Base-by-base conservation (phyloP, 2,329 filamentous ascomycete species). In the Xenoacremonium recifei region DNA sequence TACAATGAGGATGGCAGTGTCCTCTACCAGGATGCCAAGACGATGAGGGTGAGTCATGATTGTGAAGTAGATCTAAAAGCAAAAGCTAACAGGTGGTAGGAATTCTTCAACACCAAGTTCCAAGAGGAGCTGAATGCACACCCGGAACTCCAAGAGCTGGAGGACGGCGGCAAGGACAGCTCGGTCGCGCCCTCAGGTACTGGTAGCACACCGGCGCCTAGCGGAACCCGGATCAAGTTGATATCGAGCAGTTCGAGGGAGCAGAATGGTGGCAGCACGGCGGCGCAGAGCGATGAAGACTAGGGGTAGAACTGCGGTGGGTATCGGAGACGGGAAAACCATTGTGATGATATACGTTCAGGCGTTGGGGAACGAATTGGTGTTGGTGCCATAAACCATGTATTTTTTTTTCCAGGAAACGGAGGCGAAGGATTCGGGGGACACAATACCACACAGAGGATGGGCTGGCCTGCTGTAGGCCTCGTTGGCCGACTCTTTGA, bases 1-100 rank as follows among this genome's bases (percentile, higher is more conserved):
- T 99, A 95, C 74, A 99, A 99, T 60, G 95, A 99, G 67, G 93
- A 97, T 61, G 87, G 85, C 44, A 96, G 91, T 66, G 74, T 95
- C 57, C 78, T 99, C 40, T 97, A 91, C 70, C 80, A 88, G 59
- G 93, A 99, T 73, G 92, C 92, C 37, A 91, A 91, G 65, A 76
- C 86, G 40, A 96, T 99, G 67, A 88, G 96, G 78, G 90, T 95
- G 72, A 54, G 45, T 42, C 20, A 15, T 16, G 15, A 27, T 31
- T 16, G 17, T 12, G 12, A 23, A 19, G 20, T 21, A 7, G 17
- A 9, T 3, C 18, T 2, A n/a, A 17, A 30, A 4, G 10, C 29
- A 27, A 21, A 6, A 9, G 27, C 65, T 74, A 61, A 76, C 65
- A 43, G 43, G 15, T 3, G 6, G 30, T 34, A 84, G 80, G 71